A percentile compares a stretch with the other conserved stretches of the same genome.
phyloP scores from a whole-genome alignment of 768 basidiomycete species.

The Mycena galopus region DNA sequence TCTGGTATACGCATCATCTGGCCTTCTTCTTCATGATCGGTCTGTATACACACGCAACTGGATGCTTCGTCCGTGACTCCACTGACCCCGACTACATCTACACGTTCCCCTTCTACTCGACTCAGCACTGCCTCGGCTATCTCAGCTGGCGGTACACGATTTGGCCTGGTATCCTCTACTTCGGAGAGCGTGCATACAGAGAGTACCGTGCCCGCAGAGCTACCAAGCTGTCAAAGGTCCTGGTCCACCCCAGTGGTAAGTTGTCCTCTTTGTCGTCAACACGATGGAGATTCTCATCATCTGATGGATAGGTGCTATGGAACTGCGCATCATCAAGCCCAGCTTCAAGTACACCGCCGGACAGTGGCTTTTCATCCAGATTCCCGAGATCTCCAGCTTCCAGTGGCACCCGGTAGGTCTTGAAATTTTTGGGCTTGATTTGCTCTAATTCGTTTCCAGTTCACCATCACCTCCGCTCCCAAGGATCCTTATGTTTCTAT shows the following conservation, averaged over 20 bases:
- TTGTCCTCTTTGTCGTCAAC: slow-evolving; percentile 8
- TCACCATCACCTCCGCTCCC: slow-evolving; percentile 95
- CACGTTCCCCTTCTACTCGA: slow-evolving; percentile 89
- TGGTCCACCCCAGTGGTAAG: slow-evolving; percentile 90
- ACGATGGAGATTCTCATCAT: slow-evolving; percentile 18
- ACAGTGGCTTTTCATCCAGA: slow-evolving; percentile 92
- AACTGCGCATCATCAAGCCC: slow-evolving; percentile 91
- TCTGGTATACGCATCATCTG: slow-evolving; percentile 97
- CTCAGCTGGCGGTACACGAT: slow-evolving; percentile 92
- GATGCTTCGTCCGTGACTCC: slow-evolving; percentile 95
- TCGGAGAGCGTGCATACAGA: slow-evolving; percentile 87
- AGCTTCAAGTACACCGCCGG: slow-evolving; percentile 93
- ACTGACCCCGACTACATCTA: slow-evolving; percentile 74
- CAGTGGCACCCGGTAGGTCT: slow-evolving; percentile 95
- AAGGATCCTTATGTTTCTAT: slow-evolving; percentile 94
- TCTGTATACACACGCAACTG: slow-evolving; percentile 90
- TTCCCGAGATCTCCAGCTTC: slow-evolving; percentile 84
- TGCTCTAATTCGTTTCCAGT: slow-evolving; percentile 57
- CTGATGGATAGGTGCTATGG: slow-evolving; percentile 79
- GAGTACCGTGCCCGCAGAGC: slow-evolving; percentile 84
- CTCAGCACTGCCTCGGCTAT: slow-evolving; percentile 92
- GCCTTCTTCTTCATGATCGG: slow-evolving; percentile 96
- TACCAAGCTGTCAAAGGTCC: slow-evolving; percentile 86
- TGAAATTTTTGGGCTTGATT: background rate
- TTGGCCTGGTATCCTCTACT: slow-evolving; percentile 93